These are phyloP conservation scores for Boeremia exigua DNA, from an alignment of 2,329 filamentous ascomycete genomes.

Conservation along the genomic window DNA sequence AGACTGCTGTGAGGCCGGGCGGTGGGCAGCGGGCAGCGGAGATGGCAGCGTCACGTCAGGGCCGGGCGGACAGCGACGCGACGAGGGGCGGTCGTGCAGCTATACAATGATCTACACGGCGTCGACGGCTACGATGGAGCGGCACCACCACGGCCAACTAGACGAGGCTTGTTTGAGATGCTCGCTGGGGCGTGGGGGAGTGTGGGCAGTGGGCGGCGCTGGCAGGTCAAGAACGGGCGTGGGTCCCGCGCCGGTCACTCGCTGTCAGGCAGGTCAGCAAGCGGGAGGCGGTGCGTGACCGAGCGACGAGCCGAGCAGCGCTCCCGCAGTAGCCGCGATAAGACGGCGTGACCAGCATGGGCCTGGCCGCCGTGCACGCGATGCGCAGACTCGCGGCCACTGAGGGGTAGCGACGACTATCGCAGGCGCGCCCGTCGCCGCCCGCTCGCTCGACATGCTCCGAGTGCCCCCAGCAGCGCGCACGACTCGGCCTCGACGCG, in stretches of 20 bases:
- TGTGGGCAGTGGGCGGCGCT: neutral
- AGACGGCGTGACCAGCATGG: neutral
- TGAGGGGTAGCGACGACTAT: neutral
- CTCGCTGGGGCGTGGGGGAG: slow-evolving; percentile 8
- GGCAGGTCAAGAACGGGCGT: slow-evolving; percentile 4
- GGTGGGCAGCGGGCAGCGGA: neutral
- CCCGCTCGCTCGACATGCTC: too few relatives aligned
- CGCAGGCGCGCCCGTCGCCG: neutral
- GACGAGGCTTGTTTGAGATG: slow-evolving; percentile 4
- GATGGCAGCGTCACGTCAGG: too few relatives aligned
- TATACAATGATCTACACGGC: slow-evolving; percentile 14
- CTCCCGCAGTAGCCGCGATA: slow-evolving; percentile 14
- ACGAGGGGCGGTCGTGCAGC: slow-evolving; percentile 11
- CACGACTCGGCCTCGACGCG: too few relatives aligned
- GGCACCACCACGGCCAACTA: slow-evolving; percentile 5
- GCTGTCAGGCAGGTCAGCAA: slow-evolving; percentile 14
- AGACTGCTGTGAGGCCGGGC: neutral
- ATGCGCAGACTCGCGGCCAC: neutral
- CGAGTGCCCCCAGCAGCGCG: too few relatives aligned
- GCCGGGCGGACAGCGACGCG: neutral
- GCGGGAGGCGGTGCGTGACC: slow-evolving; percentile 9
- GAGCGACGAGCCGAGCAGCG: slow-evolving; percentile 9
- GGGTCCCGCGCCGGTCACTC: neutral
- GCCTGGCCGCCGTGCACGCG: neutral
- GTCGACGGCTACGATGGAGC: slow-evolving; percentile 6